A percentile compares a stretch with the other conserved stretches of the same genome.
phyloP scores from a whole-genome alignment of 1,139 yeast species.

The Blastobotrys petasosporus region DNA sequence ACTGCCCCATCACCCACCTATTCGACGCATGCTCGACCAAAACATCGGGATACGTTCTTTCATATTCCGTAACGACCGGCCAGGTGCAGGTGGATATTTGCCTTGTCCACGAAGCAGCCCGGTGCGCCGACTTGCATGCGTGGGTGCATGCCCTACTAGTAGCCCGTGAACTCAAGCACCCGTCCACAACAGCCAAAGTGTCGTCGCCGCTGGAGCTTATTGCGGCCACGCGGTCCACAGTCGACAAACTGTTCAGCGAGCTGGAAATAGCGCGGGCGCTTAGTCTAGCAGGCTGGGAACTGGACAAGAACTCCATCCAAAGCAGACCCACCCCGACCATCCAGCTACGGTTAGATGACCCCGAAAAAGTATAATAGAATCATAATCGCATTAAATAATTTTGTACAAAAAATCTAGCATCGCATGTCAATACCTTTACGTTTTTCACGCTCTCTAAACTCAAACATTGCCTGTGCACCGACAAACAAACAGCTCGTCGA shows the following conservation, averaged over 20 bases:
- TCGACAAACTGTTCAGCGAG: slow-evolving; percentile 23
- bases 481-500: slow-evolving; percentile 67
- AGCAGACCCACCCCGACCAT: slow-evolving; percentile 22
- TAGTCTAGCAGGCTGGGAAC: slow-evolving; percentile 26
- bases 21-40: slow-evolving; percentile 17
- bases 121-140: slow-evolving; percentile 23
- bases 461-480: slow-evolving; percentile 93
- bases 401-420: slow-evolving; percentile 42
- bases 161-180: slow-evolving; percentile 17
- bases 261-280: slow-evolving; percentile 23
- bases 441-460: slow-evolving; percentile 77
- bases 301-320: slow-evolving; percentile 22
- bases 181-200: slow-evolving; percentile 1
- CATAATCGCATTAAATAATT: not conserved
- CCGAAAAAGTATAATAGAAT: not conserved
- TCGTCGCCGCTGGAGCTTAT: slow-evolving; percentile 21
- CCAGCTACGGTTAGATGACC: not conserved
- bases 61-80: slow-evolving; percentile 13
- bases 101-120: slow-evolving; percentile 16
- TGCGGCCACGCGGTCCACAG: slow-evolving; percentile 19
- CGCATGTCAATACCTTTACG: slow-evolving; percentile 76
- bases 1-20: slow-evolving; percentile 14
- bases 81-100: slow-evolving; percentile 21
- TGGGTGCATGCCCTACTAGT: slow-evolving; percentile 33
- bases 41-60: slow-evolving; percentile 22